phyloP scores from a whole-genome alignment of 345 rosid species.

The Eutrema japonicum region DNA sequence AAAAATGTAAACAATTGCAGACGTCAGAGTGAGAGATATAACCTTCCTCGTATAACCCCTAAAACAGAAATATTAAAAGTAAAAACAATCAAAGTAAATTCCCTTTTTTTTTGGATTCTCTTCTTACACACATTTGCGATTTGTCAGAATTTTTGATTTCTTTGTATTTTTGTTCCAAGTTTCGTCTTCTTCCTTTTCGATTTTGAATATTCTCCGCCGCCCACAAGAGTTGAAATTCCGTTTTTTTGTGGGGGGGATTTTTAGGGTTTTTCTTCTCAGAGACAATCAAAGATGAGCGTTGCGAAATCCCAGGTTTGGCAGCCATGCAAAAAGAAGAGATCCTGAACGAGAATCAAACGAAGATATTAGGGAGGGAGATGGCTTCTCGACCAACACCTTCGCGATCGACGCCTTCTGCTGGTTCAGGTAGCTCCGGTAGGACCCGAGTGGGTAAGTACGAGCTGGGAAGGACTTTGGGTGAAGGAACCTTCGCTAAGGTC shows the following conservation, averaged over 20 bases:
- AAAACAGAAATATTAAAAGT: constrained; percentile 3
- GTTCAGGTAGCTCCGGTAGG: constrained; percentile 47
- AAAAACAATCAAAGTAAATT: not conserved
- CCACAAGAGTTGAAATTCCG: constrained; percentile 30
- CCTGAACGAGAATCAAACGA: constrained; percentile 41
- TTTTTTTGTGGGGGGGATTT: not conserved
- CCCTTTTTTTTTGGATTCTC: constrained; percentile 36
- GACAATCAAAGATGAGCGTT: constrained; percentile 57
- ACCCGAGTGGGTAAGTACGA: constrained; percentile 99
- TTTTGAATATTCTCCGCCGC: constrained; percentile 38
- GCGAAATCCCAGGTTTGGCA: constrained; percentile 98
- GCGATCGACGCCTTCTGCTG: constrained; percentile 26
- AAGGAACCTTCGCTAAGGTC: constrained; percentile 97
- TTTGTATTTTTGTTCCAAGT: not conserved
- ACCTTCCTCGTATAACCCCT: constrained; percentile 47
- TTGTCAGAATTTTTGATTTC: not conserved
- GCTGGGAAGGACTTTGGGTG: constrained; percentile 89
- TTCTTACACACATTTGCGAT: not conserved
- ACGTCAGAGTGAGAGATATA: constrained; percentile 21
- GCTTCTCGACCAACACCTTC: constrained; percentile 45
- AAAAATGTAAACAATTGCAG: not conserved
- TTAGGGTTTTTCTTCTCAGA: constrained; percentile 31
- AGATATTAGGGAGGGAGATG: constrained; percentile 37
- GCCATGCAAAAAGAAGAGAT: constrained; percentile 98
- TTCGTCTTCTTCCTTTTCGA: constrained; percentile 35